Evolutionary conservation across 345 rosid species (phyloP).

Genomic region (Dovyalis caffra): DNA sequence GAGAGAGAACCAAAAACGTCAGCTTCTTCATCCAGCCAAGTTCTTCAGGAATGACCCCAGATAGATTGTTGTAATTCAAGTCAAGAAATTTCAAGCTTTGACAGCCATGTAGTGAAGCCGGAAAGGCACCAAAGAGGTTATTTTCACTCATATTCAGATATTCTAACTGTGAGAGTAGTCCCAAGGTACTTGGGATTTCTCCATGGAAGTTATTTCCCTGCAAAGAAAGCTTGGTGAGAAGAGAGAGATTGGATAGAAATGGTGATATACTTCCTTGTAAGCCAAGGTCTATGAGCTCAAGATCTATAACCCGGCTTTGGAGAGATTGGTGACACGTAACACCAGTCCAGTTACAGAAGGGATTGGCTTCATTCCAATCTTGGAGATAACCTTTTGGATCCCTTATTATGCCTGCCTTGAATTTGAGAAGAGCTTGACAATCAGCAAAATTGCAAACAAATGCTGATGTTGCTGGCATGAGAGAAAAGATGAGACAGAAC

Average conservation of each 20-base stretch:
- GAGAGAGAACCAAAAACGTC: background rate
- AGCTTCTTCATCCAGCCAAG: slow-evolving; percentile 1
- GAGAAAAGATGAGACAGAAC: slow-evolving; percentile 2
- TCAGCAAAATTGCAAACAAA: slow-evolving; percentile 1
- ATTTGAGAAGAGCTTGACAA: slow-evolving; percentile 16
- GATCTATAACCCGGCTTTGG: slow-evolving; percentile 4
- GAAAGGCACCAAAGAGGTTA: background rate
- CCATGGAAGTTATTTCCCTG: slow-evolving; percentile 6
- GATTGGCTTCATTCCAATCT: slow-evolving; percentile 7
- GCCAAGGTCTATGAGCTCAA: background rate
- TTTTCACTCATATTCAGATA: slow-evolving; percentile 1
- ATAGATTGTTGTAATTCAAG: background rate
- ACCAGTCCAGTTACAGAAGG: slow-evolving; percentile 16
- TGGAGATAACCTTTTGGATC: slow-evolving; percentile 5
- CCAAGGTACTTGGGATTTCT: slow-evolving; percentile 6
- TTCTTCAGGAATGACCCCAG: slow-evolving; percentile 5
- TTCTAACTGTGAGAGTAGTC: background rate
- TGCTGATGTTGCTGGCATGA: background rate
- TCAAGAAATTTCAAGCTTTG: background rate
- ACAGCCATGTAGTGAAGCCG: background rate
- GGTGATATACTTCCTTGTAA: slow-evolving; percentile 17
- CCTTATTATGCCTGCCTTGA: slow-evolving; percentile 14
- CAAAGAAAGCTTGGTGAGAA: slow-evolving; percentile 12
- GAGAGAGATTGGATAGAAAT: slow-evolving; percentile 10
- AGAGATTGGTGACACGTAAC: slow-evolving; percentile 10